Evolutionary conservation across 495 filamentous ascomycete genomes (phyloP), one percentile per base, ranked within the genome.

Genomic region (Talaromyces liani): DNA sequence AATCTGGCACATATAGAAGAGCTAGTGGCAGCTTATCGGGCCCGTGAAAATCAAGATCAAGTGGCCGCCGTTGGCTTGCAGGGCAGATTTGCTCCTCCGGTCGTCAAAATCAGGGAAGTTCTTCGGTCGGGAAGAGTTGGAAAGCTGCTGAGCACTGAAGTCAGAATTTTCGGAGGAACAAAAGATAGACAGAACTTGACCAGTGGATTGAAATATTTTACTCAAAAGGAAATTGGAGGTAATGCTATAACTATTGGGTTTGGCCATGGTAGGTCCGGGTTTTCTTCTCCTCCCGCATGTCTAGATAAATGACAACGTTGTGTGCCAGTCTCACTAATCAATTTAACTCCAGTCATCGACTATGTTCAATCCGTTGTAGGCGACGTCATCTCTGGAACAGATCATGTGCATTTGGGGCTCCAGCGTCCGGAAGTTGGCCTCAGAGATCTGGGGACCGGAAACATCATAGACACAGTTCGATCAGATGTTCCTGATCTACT

Each of bases 1-100:
- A 76, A 74, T 55, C 29, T 64, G 49, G 45, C 51, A 10, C 51
- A 55, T 10, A 55, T 55, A 12, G 51, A 55, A 55, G 51, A 55
- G 6, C 51, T 55, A n/a, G 51, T 55, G 6, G 25, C 51, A 55
- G 10, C 51, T 29, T 55, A 25, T 55, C 51, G 51, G 3, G 24
- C 24, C 12, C n/a, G 20, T 20, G 3, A 4, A 12, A 29, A 55
- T 55, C 7, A 9, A n/a, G 6, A 18, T 55, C 51, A 55, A 55
- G 20, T 55, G 14, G 51, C 51, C n/a, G 51, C 51, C 24, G 51
- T 55, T 55, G 51, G 51, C 51, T 24, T 55, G 22, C 51, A 55
- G 24, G 51, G 51, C 10, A 24, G 51, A 29, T 55, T 55, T 22
- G 51, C 51, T 49, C 51, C 51, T 55, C 51, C 51, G 5, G 51